These are phyloP conservation scores for Scheffersomyces illinoinensis DNA, from an alignment of 1,139 yeast genomes.

Conservation along the genomic window DNA sequence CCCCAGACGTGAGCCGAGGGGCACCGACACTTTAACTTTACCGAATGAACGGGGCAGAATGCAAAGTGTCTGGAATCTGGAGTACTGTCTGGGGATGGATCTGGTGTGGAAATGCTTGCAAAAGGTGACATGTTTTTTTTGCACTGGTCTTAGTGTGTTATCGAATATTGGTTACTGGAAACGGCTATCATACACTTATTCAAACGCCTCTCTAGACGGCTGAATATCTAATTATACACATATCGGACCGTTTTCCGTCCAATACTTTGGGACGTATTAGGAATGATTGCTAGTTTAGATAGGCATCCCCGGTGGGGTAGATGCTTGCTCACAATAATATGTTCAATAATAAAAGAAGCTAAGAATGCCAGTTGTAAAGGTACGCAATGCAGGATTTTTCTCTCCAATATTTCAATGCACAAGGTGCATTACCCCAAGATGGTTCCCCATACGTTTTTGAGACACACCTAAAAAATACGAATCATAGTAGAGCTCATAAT, in stretches of 20 bases:
- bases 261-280: not conserved
- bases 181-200: not conserved
- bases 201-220: not conserved
- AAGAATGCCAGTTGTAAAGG: not conserved
- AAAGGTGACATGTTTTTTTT: not conserved
- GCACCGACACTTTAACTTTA: not conserved
- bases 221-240: not conserved
- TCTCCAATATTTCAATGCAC: not conserved
- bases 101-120: not conserved
- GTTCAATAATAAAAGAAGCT: not conserved
- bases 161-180: not conserved
- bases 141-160: not conserved
- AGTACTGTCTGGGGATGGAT: not conserved
- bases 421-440: not conserved
- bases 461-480: not conserved
- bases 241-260: not conserved
- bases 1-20: not conserved
- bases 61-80: not conserved
- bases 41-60: not conserved
- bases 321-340: not conserved
- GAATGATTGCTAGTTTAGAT: not conserved
- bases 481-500: not conserved
- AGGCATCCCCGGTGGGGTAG: not conserved
- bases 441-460: not conserved
- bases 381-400: not conserved